Evolutionary conservation across 768 basidiomycete species (phyloP).

Genomic region (Hemileccinum impolitum): DNA sequence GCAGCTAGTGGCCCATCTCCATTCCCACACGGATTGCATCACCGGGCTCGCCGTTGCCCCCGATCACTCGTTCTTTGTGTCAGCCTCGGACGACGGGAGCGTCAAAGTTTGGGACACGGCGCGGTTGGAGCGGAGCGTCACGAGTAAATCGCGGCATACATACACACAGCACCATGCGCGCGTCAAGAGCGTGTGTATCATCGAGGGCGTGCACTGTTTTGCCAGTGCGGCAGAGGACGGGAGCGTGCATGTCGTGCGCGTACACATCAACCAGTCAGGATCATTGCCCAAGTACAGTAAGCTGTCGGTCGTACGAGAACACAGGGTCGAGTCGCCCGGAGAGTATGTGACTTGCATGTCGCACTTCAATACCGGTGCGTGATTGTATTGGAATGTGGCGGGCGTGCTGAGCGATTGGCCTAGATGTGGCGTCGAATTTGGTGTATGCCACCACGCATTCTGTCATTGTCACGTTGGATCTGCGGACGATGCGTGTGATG

Average conservation of each 20-base stretch:
- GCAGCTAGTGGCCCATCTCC: constrained; percentile 78
- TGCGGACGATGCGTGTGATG: constrained; percentile 77
- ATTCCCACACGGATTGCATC: constrained; percentile 77
- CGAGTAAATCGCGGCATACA: constrained; percentile 74
- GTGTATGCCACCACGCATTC: constrained; percentile 85
- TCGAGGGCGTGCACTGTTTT: constrained; percentile 88
- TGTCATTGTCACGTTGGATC: constrained; percentile 68
- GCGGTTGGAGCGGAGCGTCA: constrained; percentile 90
- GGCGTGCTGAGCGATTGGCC: constrained; percentile 3
- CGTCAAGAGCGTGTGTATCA: constrained; percentile 66
- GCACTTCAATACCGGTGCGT: constrained; percentile 73
- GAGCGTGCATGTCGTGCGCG: constrained; percentile 78
- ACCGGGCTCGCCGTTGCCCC: constrained; percentile 85
- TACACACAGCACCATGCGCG: constrained; percentile 71
- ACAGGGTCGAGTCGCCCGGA: constrained; percentile 64
- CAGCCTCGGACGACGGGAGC: constrained; percentile 90
- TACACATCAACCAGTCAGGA: constrained; percentile 66
- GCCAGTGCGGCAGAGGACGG: constrained; percentile 84
- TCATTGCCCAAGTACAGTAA: constrained; percentile 81
- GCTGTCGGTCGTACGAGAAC: constrained; percentile 76
- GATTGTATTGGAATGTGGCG: neutral
- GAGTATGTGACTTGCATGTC: constrained; percentile 84
- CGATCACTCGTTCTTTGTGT: constrained; percentile 93
- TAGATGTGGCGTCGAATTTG: constrained; percentile 77
- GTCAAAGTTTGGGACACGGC: constrained; percentile 93